Base-by-base conservation (phyloP, 345 rosid species). In the Odontarrhena argentea region DNA sequence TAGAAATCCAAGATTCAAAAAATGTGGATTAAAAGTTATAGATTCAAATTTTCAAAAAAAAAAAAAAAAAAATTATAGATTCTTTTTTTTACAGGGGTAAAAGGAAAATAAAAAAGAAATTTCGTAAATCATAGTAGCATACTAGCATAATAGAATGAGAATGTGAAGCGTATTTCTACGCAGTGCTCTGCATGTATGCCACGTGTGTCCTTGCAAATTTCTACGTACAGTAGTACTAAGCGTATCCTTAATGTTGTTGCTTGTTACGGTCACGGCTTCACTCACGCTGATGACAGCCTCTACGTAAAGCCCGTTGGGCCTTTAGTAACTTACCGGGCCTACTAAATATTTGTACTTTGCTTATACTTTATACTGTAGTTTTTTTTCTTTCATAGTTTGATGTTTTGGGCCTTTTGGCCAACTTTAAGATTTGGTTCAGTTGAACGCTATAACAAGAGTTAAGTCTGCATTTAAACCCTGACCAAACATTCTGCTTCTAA, bases 201-300 rank as follows among this genome's bases (percentile, higher is more conserved):
- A 56, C 71, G 71, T 67, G 64, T 34, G 32, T 2, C 14, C 25
- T 26, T 35, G 3, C 48, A 11, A 10, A 34, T 52, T 5, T 11
- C 4, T 14, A 6, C 22, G 25, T 9, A n/a, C n/a, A n/a, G n/a
- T n/a, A 37, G n/a, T n/a, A 5, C 7, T 5, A 11, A 6, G 1
- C 8, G 28, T 11, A 5, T 51, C 13, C 22, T 44, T 52, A 30
- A 30, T 43, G 34, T 54, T 53, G 34, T 28, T 28, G 32, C 32
- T 28, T 32, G 6, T 6, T n/a, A 41, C 22, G 35, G 44, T 13
- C 60, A 32, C 6, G 35, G 15, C 12, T 5, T 44, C 18, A 5
- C 51, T 66, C 7, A 11, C 60, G 15, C 8, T 54, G 61, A 45
- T 44, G 70, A 44, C 14, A 18, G 13, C 37, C 4, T 67, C 45